phyloP scores from a whole-genome alignment of 2,329 filamentous ascomycete genomes.

The Apiospora phragmitis region DNA sequence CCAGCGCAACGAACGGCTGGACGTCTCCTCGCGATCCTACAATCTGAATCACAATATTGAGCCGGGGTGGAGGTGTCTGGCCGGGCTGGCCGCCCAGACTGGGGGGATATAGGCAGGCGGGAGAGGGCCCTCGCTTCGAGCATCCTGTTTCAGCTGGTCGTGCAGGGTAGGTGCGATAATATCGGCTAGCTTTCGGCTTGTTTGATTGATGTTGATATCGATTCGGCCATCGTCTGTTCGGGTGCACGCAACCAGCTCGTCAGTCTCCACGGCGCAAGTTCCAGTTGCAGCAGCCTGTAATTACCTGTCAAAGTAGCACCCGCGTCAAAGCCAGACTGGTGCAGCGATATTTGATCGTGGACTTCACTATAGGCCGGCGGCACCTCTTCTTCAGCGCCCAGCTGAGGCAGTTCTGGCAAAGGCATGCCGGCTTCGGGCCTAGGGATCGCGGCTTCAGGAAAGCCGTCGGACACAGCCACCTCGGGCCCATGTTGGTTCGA shows the following conservation, averaged over 20 bases:
- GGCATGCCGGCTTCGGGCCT: constrained; percentile 3
- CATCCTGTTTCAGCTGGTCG: constrained; percentile 54
- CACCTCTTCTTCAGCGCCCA: constrained; percentile 42
- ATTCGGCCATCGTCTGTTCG: constrained; percentile 71
- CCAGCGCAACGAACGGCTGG: constrained; percentile 60
- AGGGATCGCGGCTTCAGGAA: constrained; percentile 6
- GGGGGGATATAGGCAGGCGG: constrained; percentile 72
- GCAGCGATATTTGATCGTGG: constrained; percentile 57
- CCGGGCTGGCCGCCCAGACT: constrained; percentile 66
- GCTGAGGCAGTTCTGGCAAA: constrained; percentile 30
- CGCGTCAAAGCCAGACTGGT: constrained; percentile 63
- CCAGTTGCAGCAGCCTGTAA: constrained; percentile 12
- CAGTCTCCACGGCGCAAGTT: constrained; percentile 10
- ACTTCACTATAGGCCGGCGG: constrained; percentile 62
- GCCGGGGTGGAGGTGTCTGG: constrained; percentile 31
- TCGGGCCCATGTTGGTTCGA: background rate
- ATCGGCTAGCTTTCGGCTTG: constrained; percentile 63
- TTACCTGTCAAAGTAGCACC: constrained; percentile 59
- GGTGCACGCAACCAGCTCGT: constrained; percentile 14
- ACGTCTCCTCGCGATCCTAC: constrained; percentile 55
- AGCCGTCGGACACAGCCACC: constrained; percentile 10
- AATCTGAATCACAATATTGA: constrained; percentile 57
- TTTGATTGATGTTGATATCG: constrained; percentile 78
- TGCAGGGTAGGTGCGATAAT: constrained; percentile 66
- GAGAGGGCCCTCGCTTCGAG: constrained; percentile 41